A percentile compares a stretch with the other conserved stretches of the same genome.
Evolutionary conservation across 2,329 filamentous ascomycete genomes (phyloP).

Genomic region (Epichloe gansuensis): DNA sequence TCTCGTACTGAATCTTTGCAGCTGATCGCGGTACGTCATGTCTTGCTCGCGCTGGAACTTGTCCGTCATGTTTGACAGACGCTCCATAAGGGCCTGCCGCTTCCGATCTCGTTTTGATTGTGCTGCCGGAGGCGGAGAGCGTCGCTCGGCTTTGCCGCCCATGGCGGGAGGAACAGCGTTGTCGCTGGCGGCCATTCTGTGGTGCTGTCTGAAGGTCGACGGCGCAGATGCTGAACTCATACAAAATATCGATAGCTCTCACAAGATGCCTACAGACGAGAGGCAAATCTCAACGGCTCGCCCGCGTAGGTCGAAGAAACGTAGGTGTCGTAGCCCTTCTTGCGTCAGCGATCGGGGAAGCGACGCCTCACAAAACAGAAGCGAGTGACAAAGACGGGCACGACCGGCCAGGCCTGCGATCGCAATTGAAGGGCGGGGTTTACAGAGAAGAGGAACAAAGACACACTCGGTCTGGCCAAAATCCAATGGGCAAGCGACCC

Average conservation of each 20-base stretch:
- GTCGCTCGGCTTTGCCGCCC: constrained; percentile 22
- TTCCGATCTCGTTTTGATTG: constrained; percentile 84
- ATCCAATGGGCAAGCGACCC: neutral
- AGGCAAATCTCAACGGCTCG: neutral
- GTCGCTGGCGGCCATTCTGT: constrained; percentile 28
- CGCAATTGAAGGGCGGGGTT: neutral
- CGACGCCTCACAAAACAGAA: neutral
- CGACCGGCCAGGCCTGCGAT: neutral
- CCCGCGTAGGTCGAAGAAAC: neutral
- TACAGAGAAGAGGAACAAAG: neutral
- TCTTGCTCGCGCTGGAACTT: constrained; percentile 74
- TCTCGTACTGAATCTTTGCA: constrained; percentile 85
- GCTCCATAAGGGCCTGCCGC: constrained; percentile 69
- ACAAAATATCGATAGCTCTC: neutral
- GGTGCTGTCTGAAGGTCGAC: neutral
- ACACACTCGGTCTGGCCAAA: neutral
- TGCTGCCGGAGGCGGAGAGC: constrained; percentile 25
- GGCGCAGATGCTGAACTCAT: neutral
- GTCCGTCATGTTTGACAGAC: constrained; percentile 61
- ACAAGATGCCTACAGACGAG: neutral
- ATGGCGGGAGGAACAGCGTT: constrained; percentile 20
- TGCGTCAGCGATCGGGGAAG: neutral
- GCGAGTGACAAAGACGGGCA: neutral
- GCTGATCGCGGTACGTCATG: constrained; percentile 73
- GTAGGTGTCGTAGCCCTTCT: neutral